Evolutionary conservation across 768 basidiomycete genomes (phyloP).

Genomic region (Dendrothele bispora): DNA sequence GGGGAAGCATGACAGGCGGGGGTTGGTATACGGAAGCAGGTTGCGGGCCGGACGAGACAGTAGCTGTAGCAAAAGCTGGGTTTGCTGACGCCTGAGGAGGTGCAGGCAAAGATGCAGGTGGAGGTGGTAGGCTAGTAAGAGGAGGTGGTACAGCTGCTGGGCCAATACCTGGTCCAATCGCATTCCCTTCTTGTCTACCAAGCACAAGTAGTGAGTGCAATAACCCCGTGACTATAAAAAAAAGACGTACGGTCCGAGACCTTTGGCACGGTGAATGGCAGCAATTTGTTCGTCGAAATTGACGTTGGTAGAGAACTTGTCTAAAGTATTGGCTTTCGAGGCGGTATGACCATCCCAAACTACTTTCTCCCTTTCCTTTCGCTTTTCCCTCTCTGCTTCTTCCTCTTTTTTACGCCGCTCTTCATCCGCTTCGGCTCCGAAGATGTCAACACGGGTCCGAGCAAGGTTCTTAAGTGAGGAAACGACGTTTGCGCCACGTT

Average conservation of each 20-base stretch:
- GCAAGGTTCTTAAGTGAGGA: conserved; percentile 92
- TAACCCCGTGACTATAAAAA: conserved; percentile 4
- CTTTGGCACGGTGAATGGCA: conserved; percentile 91
- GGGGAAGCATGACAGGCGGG: conserved; percentile 78
- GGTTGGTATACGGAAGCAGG: conserved; percentile 75
- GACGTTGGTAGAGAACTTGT: conserved; percentile 91
- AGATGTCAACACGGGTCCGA: conserved; percentile 94
- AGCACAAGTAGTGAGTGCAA: conserved; percentile 6
- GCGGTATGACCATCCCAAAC: conserved; percentile 99
- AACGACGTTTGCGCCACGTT: conserved; percentile 91
- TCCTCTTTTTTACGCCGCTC: conserved; percentile 86
- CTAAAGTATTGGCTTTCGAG: conserved; percentile 86
- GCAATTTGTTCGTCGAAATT: conserved; percentile 98
- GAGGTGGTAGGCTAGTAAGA: conserved; percentile 63
- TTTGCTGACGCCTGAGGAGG: conserved; percentile 53
- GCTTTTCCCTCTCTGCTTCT: conserved; percentile 76
- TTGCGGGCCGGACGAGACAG: conserved; percentile 89
- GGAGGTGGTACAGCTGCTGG: conserved; percentile 74
- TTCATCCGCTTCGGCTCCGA: conserved; percentile 92
- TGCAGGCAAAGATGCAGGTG: conserved; percentile 73
- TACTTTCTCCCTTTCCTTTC: conserved; percentile 90
- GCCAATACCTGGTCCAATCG: conserved; percentile 86
- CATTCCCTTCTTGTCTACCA: conserved; percentile 67
- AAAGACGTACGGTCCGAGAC: conserved; percentile 75
- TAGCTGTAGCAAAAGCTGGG: conserved; percentile 75